Percentiles rank a stretch among this genome's conserved stretches.
These are phyloP conservation scores for Pseudopediastrum boryanum DNA, from an alignment of 139 green algal genomes.

Conservation along the genomic window DNA sequence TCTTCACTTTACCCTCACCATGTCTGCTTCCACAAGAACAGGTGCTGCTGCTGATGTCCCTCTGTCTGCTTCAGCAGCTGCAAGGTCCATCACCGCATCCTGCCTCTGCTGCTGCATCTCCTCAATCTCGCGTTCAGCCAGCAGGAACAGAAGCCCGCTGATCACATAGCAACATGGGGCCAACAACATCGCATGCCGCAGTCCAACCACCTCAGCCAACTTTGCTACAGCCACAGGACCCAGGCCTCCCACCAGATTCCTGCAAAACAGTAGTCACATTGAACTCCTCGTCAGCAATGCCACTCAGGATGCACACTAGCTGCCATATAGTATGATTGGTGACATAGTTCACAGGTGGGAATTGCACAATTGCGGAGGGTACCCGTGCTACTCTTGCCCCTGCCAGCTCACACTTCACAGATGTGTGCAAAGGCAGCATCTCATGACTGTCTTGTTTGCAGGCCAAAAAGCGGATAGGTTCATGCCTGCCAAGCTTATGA, in stretches of 20 bases:
- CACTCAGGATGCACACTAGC: neutral
- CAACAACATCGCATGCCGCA: constrained; percentile 83
- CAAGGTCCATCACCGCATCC: neutral
- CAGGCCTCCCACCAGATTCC: constrained; percentile 80
- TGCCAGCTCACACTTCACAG: too few relatives aligned
- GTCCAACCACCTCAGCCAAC: constrained; percentile 54
- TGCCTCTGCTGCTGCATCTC: constrained; percentile 20
- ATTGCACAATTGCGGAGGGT: neutral
- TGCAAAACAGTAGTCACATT: too few relatives aligned
- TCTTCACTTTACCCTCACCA: too few relatives aligned
- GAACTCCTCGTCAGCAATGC: too few relatives aligned
- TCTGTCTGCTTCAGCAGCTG: neutral
- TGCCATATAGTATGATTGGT: too few relatives aligned
- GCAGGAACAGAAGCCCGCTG: constrained; percentile 67
- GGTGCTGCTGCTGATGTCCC: neutral
- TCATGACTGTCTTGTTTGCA: too few relatives aligned
- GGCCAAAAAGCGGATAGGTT: too few relatives aligned
- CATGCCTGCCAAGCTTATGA: too few relatives aligned
- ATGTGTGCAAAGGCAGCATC: too few relatives aligned
- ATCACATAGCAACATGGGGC: constrained; percentile 73
- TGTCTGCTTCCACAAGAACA: too few relatives aligned
- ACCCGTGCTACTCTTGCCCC: neutral
- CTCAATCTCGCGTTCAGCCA: constrained; percentile 58
- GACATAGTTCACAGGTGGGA: too few relatives aligned
- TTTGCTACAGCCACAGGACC: constrained; percentile 74